A percentile compares a stretch with the other conserved stretches of the same genome.
phyloP scores from a whole-genome alignment of 2,329 filamentous ascomycete species.

The Aspergillus latus region DNA sequence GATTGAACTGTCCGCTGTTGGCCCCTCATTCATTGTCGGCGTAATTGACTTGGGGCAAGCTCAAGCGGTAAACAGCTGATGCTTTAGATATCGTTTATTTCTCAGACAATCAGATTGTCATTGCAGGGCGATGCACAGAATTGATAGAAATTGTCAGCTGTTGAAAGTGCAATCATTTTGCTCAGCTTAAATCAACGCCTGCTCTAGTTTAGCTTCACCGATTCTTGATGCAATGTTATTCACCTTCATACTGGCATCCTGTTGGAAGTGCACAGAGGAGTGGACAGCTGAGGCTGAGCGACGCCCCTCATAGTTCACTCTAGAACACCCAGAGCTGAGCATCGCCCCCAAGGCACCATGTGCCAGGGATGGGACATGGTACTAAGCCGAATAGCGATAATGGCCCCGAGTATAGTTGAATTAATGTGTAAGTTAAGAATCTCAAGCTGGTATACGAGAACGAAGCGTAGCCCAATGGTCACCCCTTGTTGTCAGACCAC shows the following conservation, averaged over 20 bases:
- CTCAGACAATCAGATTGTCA: not conserved
- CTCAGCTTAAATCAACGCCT: not conserved
- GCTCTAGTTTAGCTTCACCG: not conserved
- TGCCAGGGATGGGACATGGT: not conserved
- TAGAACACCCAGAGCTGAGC: not conserved
- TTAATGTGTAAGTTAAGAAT: not conserved
- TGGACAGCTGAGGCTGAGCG: too few relatives aligned
- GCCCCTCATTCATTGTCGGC: not conserved
- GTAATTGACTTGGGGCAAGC: slow-evolving; percentile 4
- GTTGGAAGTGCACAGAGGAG: not conserved
- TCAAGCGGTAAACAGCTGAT: slow-evolving; percentile 7
- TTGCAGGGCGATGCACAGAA: not conserved
- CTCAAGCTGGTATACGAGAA: not conserved
- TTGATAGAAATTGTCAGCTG: not conserved
- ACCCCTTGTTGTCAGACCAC: not conserved
- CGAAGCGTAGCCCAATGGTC: not conserved
- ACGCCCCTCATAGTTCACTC: too few relatives aligned
- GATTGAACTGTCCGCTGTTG: not conserved
- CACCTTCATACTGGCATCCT: not conserved
- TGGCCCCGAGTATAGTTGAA: not conserved
- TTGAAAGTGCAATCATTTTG: not conserved
- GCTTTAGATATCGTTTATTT: not conserved
- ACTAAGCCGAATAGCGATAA: not conserved
- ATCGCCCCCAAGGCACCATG: too few relatives aligned
- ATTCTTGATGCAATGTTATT: not conserved